Conservation (phyloP, 23 red algal species). For the Gracilaria gracilis region DNA sequence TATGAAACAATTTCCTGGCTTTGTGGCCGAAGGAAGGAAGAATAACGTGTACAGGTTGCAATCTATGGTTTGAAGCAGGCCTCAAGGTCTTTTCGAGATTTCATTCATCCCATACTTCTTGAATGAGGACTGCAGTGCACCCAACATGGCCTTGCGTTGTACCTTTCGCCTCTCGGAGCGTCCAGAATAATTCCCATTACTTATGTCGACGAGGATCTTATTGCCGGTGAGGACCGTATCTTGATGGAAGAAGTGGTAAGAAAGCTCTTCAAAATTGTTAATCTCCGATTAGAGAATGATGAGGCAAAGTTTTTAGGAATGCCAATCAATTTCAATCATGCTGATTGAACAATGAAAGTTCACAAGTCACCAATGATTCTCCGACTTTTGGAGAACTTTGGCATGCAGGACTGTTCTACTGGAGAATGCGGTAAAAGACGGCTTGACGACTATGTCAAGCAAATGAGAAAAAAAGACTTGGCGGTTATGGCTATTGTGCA, state of each 20-base stretch:
- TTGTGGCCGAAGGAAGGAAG: background rate
- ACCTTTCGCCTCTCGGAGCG: background rate
- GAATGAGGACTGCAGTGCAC: background rate
- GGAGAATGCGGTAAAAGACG: no score
- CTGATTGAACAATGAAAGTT: background rate
- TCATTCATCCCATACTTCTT: constrained; percentile 2
- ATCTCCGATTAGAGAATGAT: constrained; percentile 35
- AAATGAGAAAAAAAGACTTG: no score
- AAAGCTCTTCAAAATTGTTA: background rate
- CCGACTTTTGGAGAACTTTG: constrained; percentile 19
- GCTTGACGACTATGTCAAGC: no score
- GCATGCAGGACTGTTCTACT: constrained; percentile 42
- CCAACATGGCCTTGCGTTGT: constrained; percentile 20
- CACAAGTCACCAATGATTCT: constrained; percentile 25
- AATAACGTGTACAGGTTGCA: constrained; percentile 2
- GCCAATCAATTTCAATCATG: background rate
- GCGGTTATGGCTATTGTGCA: no score
- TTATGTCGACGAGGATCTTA: constrained; percentile 32
- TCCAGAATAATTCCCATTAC: background rate
- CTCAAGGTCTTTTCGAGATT: background rate
- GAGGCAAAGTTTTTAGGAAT: constrained; percentile 33
- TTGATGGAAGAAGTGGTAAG: background rate
- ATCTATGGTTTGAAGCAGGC: constrained; percentile 60
- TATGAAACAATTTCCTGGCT: constrained; percentile 7
- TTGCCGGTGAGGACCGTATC: background rate